Evolutionary conservation across 257 asterid genomes (phyloP), one percentile per base, ranked within the genome.

Genomic region (Fraxinus americana): DNA sequence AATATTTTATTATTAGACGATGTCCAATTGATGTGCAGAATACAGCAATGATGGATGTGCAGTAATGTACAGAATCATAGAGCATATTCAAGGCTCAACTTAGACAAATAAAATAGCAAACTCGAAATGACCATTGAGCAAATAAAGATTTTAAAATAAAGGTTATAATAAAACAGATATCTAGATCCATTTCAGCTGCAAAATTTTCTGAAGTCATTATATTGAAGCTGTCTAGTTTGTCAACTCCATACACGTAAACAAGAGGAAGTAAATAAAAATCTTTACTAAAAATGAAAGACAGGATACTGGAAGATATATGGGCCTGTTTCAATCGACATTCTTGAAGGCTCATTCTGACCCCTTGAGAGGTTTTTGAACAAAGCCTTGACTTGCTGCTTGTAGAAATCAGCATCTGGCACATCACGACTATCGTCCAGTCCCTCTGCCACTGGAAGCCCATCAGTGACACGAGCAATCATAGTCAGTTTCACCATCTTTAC

Each of bases 361-460:
- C 91, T 89, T 7, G 97, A 91, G 66, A 94, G 93, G 79, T 92
- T 94, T 84, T 94, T 88, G 85, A 94, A 94, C 90, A 94, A 79
- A 19, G 90, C 85, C 84, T 94, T 94, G 66, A 85, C 99, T 88
- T 92, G 99, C 79, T 89, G 97, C 83, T 94, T 94, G 85, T 94
- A 94, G 74, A 76, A 82, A 81, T 94, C 99, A 61, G 92, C 80
- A 81, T 94, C 95, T 25, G 92, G 91, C 82, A 94, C 80, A 76
- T 92, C 99, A 66, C 99, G 94, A 59, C 94, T 93, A 83, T 94
- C 99, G 76, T 94, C 99, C 83, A 94, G 87, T 41, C 98, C 99
- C 88, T 94, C 99, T 66, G 86, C 99, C 69, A 94, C 80, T 0
- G 91, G 98, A 78, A 94, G 97, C 74, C 32, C 99, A 86, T 94